A percentile compares a stretch with the other conserved stretches of the same genome.
Conservation (phyloP, 495 filamentous ascomycete genomes). For the Corynascus novoguineensis region DNA sequence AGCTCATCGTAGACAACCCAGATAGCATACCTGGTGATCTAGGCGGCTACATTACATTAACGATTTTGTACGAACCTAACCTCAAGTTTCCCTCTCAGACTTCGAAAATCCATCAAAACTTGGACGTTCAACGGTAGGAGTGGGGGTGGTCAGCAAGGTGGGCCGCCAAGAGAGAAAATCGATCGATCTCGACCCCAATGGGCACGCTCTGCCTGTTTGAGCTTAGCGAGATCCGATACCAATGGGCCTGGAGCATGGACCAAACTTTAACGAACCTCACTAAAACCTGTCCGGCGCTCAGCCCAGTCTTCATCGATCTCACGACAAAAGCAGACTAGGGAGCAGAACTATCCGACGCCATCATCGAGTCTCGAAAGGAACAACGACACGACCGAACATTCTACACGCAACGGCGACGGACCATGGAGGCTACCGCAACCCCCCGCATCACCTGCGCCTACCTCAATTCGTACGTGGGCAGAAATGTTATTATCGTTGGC, state of each 20-base stretch:
- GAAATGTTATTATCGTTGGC: constrained; percentile 78
- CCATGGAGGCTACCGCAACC: constrained; percentile 50
- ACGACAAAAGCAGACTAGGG: no score
- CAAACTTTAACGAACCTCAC: background rate
- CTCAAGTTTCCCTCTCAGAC: no score
- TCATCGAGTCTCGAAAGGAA: background rate
- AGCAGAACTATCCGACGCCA: background rate
- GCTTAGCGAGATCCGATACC: background rate
- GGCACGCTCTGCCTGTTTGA: background rate
- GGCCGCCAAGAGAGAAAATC: background rate
- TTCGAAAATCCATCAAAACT: no score
- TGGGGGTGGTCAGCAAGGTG: background rate
- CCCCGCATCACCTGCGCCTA: constrained; percentile 65
- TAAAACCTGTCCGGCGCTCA: background rate
- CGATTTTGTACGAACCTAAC: no score
- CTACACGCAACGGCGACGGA: background rate
- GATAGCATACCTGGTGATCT: no score
- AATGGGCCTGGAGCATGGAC: background rate
- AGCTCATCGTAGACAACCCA: no score
- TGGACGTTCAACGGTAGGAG: no score
- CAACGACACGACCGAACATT: background rate
- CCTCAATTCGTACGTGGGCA: constrained; percentile 62
- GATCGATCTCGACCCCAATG: background rate
- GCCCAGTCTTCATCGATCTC: background rate
- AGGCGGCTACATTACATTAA: no score